Evolutionary conservation across 257 asterid species (phyloP), one percentile per base, ranked within the genome.

Genomic region (Catharanthus roseus): DNA sequence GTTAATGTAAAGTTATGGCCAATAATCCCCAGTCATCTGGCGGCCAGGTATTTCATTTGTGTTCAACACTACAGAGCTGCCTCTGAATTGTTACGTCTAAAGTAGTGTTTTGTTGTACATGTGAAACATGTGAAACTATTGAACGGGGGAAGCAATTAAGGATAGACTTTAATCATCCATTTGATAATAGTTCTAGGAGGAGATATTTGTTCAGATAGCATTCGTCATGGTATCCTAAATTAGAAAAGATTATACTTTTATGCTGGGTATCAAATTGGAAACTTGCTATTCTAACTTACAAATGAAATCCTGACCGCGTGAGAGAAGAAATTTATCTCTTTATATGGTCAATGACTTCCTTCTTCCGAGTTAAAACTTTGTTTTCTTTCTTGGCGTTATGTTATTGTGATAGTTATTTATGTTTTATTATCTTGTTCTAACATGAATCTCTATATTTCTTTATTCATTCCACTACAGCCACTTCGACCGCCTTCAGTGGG

Each of bases 21-120:
- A 82, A 78, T 77, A 88, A 90, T 72, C 91, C 87, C n/a, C 95
- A 91, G 18, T 65, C 96, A n/a, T 81, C 93, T 76, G 93, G 93
- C 85, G 80, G 91, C 62, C 95, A 85, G 93, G 96, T 90, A 79
- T 61, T 41, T 42, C 65, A 49, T 42, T 33, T 56, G 26, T 3
- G 16, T 67, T 62, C n/a, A 26, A 34, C 45, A 36, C 34, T 0
- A 19, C 19, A 33, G 28, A 29, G 65, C 24, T 34, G 15, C 16
- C 19, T 2, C 2, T 62, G 47, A 62, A 11, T 56, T 56, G 21
- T 29, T 10, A 8, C 16, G 3, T 62, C 8, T 24, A 34, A 34
- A 58, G 65, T 58, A 12, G 65, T 1, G 21, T 58, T 29, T 29
- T 29, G n/a, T n/a, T n/a, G n/a, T n/a, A n/a, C n/a, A n/a, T 38